These are phyloP conservation scores for Starmerella asiatica DNA, from an alignment of 805 yeast genomes.

Conservation along the genomic window DNA sequence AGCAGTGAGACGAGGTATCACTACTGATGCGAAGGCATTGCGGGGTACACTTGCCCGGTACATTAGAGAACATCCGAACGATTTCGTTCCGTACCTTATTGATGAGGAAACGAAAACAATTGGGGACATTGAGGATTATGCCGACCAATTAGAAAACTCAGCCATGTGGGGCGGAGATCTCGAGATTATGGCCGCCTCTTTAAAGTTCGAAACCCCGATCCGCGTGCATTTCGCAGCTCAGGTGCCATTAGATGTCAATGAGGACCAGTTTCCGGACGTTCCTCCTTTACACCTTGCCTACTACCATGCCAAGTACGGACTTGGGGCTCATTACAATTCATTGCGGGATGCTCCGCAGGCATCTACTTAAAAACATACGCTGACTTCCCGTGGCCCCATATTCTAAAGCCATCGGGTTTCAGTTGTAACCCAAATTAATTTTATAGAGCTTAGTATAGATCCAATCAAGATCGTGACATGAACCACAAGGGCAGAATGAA, in stretches of 20 bases:
- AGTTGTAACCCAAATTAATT: too few species aligned
- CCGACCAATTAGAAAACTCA: constrained; percentile 53
- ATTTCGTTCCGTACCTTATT: constrained; percentile 67
- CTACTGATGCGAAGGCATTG: constrained; percentile 36
- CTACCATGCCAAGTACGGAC: constrained; percentile 71
- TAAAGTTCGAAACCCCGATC: constrained; percentile 60
- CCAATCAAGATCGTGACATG: too few species aligned
- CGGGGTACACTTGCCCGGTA: constrained; percentile 53
- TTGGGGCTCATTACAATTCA: constrained; percentile 94
- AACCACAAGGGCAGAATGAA: too few species aligned
- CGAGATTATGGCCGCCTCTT: constrained; percentile 72
- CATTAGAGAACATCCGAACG: constrained; percentile 50
- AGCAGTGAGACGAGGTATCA: constrained; percentile 35
- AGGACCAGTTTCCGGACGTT: constrained; percentile 31
- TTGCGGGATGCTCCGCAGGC: constrained; percentile 25
- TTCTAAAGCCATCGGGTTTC: too few species aligned
- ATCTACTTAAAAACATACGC: too few species aligned
- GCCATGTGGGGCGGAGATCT: constrained; percentile 95
- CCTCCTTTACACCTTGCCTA: constrained; percentile 59
- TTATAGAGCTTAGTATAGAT: too few species aligned
- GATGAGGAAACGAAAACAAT: constrained; percentile 60
- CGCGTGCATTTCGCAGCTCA: constrained; percentile 67
- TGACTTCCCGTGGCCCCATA: too few species aligned
- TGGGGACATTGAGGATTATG: constrained; percentile 54
- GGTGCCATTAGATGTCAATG: constrained; percentile 51